phyloP scores from a whole-genome alignment of 1,284 basidiomycete genomes.

The Apiotrichum montevideense region DNA sequence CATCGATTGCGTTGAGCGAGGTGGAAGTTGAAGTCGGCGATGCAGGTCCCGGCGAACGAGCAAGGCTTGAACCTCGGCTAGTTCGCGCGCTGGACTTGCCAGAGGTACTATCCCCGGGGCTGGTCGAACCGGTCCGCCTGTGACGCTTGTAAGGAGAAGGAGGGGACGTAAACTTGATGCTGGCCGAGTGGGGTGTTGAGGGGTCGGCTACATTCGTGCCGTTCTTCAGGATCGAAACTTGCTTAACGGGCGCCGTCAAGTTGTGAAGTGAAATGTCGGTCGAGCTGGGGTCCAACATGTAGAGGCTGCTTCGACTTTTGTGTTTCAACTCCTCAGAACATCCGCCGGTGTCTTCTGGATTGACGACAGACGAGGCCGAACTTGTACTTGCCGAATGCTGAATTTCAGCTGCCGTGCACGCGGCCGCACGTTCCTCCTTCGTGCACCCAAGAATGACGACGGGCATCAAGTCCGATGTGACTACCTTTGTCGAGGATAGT shows the following conservation, averaged over 20 bases:
- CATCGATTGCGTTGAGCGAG: neutral
- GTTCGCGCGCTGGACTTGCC: too few species aligned
- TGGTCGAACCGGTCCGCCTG: too few species aligned
- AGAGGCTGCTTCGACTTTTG: conserved; percentile 6
- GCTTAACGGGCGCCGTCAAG: neutral
- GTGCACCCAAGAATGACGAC: conserved; percentile 21
- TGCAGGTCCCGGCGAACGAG: too few species aligned
- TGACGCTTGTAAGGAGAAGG: too few species aligned
- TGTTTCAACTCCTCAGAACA: neutral
- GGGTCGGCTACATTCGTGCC: too few species aligned
- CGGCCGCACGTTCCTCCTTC: conserved; percentile 17
- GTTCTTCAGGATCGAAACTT: too few species aligned
- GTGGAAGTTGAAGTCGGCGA: neutral
- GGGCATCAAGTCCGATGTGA: conserved; percentile 21
- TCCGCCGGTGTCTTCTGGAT: neutral
- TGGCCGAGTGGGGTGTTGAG: too few species aligned
- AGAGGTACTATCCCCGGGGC: too few species aligned
- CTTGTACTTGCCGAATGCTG: neutral
- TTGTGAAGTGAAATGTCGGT: neutral
- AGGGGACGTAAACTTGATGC: too few species aligned
- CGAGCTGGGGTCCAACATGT: neutral
- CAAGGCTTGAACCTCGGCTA: too few species aligned
- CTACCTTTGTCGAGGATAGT: conserved; percentile 12
- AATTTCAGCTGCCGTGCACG: conserved; percentile 2
- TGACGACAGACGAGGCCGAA: conserved; percentile 1